These are phyloP conservation scores for Rhynchosporium agropyri DNA, from an alignment of 2,329 filamentous ascomycete genomes.

Conservation along the genomic window DNA sequence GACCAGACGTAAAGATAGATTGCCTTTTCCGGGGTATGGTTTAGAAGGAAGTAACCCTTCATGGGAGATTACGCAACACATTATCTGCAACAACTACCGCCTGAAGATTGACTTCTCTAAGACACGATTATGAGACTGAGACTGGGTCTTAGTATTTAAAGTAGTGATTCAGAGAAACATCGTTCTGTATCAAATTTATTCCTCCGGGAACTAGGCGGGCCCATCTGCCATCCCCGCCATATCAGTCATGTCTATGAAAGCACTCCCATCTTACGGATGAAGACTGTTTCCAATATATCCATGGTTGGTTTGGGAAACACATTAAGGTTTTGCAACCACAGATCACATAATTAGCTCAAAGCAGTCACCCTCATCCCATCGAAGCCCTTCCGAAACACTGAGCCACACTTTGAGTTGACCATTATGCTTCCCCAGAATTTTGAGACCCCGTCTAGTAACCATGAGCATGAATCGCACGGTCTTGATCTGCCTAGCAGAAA, in stretches of 20 bases:
- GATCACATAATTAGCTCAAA: conserved; percentile 10
- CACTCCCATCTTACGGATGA: conserved; percentile 9
- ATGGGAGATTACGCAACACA: conserved; percentile 8
- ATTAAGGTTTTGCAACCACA: conserved; percentile 3
- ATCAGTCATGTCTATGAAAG: not conserved
- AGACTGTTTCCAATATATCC: conserved; percentile 13
- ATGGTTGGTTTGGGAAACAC: not conserved
- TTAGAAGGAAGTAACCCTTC: not conserved
- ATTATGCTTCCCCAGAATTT: not conserved
- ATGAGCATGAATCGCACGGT: conserved; percentile 13
- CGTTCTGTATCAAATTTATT: not conserved
- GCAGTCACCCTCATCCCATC: not conserved
- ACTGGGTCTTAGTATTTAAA: conserved; percentile 3
- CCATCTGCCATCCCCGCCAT: conserved; percentile 7
- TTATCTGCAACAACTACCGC: not conserved
- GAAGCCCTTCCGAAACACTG: not conserved
- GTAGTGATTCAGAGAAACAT: conserved; percentile 10
- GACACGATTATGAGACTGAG: conserved; percentile 3
- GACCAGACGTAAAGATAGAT: not conserved
- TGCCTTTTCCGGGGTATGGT: not conserved
- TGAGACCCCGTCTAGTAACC: not conserved
- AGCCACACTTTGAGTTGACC: not conserved
- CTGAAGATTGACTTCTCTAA: conserved; percentile 7
- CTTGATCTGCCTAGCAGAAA: conserved; percentile 13
- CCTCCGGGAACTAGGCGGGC: conserved; percentile 5